Evolutionary conservation across 2,329 filamentous ascomycete species (phyloP), one percentile per base, ranked within the genome.

Genomic region (Aspergillus ruber): DNA sequence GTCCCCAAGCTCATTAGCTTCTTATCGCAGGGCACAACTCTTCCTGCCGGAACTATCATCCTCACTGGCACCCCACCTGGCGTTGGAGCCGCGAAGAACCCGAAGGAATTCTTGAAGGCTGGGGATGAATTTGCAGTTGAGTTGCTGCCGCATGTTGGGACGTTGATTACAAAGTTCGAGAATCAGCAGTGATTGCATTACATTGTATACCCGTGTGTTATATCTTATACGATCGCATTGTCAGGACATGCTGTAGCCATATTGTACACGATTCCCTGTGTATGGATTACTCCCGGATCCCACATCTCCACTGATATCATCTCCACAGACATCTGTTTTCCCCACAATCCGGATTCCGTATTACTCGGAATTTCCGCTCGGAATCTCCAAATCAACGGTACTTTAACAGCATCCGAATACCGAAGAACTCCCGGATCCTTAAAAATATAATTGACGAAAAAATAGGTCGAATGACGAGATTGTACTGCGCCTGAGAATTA

Each of bases 81-180:
- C 2, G 67, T 73, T 8, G 69, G 70, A 20, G 63, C 65, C 3
- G 64, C 62, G 29, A 68, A 66, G 56, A 67, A 63, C 8, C 70
- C 58, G 2, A 69, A 72, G 52, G 69, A 70, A 47, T 73, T 69
- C 50, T 53, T 77, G 46, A 68, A 65, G 49, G 64, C 65, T 2
- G 73, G 74, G 1, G 73, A 76, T 49, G 68, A 74, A 50, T 76
- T 78, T 52, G 61, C 66, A 0, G 73, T 78, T 4, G 73, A 77
- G 64, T 65, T 78, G 48, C 53, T 71, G 45, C 74, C 74, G 12
- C 59, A 74, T 56, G 69, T 78, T 43, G 75, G 74, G 8, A 78
- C 75, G 0, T 57, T 77, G 53, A 64, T 74, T 27, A 77, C 67
- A 18, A 71, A 67, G 50, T 70, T 75, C 47, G 60, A 65, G 54